phyloP scores from a whole-genome alignment of 108 stramenopile genomes.

The Cylindrotheca closterium region DNA sequence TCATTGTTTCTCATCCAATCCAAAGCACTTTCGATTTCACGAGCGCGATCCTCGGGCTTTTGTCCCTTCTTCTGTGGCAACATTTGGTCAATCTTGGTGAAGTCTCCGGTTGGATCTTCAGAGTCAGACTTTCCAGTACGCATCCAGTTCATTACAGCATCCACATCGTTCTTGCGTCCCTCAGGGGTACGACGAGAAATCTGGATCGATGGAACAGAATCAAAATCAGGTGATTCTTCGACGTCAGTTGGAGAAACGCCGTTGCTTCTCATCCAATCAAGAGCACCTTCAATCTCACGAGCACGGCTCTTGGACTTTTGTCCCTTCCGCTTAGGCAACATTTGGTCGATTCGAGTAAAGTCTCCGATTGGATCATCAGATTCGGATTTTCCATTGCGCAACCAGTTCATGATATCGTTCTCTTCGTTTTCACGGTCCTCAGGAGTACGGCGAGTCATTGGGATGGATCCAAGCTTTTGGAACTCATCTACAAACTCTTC shows the following conservation, averaged over 20 bases:
- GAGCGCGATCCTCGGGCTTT: constrained; percentile 14
- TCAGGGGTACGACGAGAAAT: constrained; percentile 16
- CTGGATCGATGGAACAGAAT: background rate
- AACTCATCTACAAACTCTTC: background rate
- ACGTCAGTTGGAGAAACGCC: constrained; percentile 3
- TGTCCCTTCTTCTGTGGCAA: constrained; percentile 6
- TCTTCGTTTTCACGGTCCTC: constrained; percentile 11
- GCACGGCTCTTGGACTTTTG: constrained; percentile 16
- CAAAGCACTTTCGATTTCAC: constrained; percentile 9
- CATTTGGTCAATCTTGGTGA: constrained; percentile 13
- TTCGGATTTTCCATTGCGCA: constrained; percentile 2
- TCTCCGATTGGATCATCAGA: constrained; percentile 5
- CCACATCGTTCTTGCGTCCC: constrained; percentile 14
- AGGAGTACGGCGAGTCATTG: constrained; percentile 8
- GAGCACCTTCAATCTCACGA: constrained; percentile 26
- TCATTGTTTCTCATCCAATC: constrained; percentile 19
- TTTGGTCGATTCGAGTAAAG: constrained; percentile 22
- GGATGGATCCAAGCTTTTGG: constrained; percentile 12
- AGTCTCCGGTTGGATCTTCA: constrained; percentile 5
- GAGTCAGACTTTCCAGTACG: constrained; percentile 5
- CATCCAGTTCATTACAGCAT: constrained; percentile 19
- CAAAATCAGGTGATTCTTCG: background rate
- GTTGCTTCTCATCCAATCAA: constrained; percentile 33
- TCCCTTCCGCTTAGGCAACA: constrained; percentile 3
- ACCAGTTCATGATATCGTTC: constrained; percentile 19